Conservation (phyloP, 176 grass and related monocot species). For the Aegilops speltoides region DNA sequence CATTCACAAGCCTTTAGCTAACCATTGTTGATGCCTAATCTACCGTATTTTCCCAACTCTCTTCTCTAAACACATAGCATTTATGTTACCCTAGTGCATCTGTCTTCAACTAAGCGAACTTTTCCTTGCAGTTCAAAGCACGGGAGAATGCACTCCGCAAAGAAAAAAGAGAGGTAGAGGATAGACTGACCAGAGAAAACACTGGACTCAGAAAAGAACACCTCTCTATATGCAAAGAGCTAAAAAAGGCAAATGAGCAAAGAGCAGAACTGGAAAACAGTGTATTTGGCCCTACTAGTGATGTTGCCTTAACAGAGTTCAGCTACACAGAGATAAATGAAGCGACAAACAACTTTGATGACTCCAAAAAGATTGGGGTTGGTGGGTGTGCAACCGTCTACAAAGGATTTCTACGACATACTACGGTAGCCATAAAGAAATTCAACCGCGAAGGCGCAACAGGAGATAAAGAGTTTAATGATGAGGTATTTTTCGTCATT, state of each 20-base stretch:
- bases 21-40: background rate
- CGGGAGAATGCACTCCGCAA: constrained; percentile 40
- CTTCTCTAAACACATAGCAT: background rate
- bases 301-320: constrained; percentile 7
- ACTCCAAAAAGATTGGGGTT: constrained; percentile 51
- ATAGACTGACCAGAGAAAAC: constrained; percentile 49
- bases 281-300: background rate
- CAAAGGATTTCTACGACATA: constrained; percentile 62
- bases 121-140: constrained; percentile 45
- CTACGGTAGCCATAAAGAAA: constrained; percentile 62
- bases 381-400: constrained; percentile 66
- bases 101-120: background rate
- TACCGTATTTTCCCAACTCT: background rate
- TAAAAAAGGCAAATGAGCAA: constrained; percentile 46
- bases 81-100: background rate
- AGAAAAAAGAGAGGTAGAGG: constrained; percentile 54
- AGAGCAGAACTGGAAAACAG: constrained; percentile 34
- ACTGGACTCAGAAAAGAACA: constrained; percentile 32
- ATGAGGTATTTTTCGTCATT: constrained; percentile 43
- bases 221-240: constrained; percentile 33
- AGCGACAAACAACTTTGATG: constrained; percentile 57
- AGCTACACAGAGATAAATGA: constrained; percentile 37
- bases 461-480: constrained; percentile 54
- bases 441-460: constrained; percentile 39
- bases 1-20: background rate